Evolutionary conservation across 176 grass and related monocot species (phyloP), one percentile per base, ranked within the genome.

Genomic region (Triticum monococcum): DNA sequence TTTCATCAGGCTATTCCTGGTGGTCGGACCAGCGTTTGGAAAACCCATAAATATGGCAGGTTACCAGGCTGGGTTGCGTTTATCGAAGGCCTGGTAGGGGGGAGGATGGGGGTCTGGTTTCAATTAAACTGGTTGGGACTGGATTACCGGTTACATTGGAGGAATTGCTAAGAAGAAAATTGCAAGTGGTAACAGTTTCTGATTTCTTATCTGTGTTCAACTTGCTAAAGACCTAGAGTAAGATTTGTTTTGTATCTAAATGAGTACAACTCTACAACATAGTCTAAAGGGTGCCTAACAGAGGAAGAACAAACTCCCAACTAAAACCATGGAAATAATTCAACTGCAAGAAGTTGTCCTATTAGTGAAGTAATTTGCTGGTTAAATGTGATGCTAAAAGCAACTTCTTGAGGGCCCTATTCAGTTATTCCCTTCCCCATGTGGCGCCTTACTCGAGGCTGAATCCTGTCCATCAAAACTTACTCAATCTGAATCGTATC

Each of bases 401-500:
- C 50, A 77, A 69, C 68, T 74, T 61, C 62, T 75, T 80, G 22
- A 12, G 62, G 28, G 22, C 17, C 63, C 79, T 72, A 28, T 80
- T 70, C 64, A 66, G 26, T 52, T 73, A 37, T 80, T 70, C 31
- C 50, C 60, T 52, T 65, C 57, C 41, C 36, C 14, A 40, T 89
- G 8, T 11, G 14, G 83, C 48, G 77, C 63, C 32, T 52, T 33
- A 71, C 37, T 75, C 23, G 13, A 75, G 25, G 23, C 8, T 71
- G 38, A 40, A 68, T 82, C 32, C 23, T 18, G 41, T 64, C 20
- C 17, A 75, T 59, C 82, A 79, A 79, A 89, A 67, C 7, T 75
- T 85, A 20, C 40, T 67, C 40, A 52, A 82, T 57, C 75, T 40
- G 68, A 84, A 72, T 56, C 11, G 12, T 80, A 9, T 41, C 43